Evolutionary conservation across 2,329 filamentous ascomycete genomes (phyloP).

Genomic region (Penicillium sp.): DNA sequence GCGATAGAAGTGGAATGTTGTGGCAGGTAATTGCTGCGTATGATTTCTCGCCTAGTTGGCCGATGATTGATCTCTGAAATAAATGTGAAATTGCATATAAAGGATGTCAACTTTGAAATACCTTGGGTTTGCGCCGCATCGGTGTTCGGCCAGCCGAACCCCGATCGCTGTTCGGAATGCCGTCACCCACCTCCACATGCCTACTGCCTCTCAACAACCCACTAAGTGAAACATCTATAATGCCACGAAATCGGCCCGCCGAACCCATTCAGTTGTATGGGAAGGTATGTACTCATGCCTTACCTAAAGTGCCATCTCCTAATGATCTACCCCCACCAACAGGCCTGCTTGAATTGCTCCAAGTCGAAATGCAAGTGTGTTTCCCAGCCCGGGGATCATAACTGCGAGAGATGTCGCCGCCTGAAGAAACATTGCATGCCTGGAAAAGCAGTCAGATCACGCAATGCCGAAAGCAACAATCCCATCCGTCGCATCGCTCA

Average conservation of each 20-base stretch:
- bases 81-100: neutral
- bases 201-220: neutral
- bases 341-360: constrained; percentile 26
- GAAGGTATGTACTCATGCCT: neutral
- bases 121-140: neutral
- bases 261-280: neutral
- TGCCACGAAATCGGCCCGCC: neutral
- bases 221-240: neutral
- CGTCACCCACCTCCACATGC: neutral
- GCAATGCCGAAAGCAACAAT: constrained; percentile 9
- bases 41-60: neutral
- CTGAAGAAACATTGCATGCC: constrained; percentile 45
- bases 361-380: constrained; percentile 29
- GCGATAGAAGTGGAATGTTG: neutral
- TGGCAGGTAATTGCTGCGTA: neutral
- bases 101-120: neutral
- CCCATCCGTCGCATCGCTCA: constrained; percentile 20
- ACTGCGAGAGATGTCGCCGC: constrained; percentile 41
- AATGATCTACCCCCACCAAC: neutral
- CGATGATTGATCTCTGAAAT: neutral
- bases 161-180: neutral
- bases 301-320: neutral
- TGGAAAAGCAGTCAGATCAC: constrained; percentile 35
- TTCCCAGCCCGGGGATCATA: constrained; percentile 6
- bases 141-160: neutral